phyloP scores from a whole-genome alignment of 1,139 yeast genomes.

The Yamadazyma diospyri region DNA sequence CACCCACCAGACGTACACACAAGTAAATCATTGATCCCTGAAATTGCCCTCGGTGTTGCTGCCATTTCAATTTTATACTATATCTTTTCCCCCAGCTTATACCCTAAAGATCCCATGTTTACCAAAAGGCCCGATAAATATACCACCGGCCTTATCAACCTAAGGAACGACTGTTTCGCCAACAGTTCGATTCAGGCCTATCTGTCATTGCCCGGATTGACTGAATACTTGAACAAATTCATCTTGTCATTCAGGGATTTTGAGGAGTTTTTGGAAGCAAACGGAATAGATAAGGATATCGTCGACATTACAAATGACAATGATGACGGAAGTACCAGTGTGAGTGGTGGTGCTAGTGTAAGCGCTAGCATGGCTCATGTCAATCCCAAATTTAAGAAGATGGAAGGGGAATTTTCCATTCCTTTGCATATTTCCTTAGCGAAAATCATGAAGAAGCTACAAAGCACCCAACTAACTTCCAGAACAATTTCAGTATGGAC shows the following conservation, averaged over 20 bases:
- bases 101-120: constrained; percentile 26
- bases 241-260: constrained; percentile 26
- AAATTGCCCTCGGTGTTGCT: not conserved
- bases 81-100: constrained; percentile 11
- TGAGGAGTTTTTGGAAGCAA: constrained; percentile 22
- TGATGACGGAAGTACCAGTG: constrained; percentile 9
- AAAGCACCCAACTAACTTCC: constrained; percentile 55
- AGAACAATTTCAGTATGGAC: constrained; percentile 75
- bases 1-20: not conserved
- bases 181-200: constrained; percentile 88
- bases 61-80: constrained; percentile 8
- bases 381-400: constrained; percentile 26
- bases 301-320: constrained; percentile 3
- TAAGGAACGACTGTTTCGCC: constrained; percentile 88
- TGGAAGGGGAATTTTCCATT: constrained; percentile 31
- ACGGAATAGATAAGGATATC: constrained; percentile 22
- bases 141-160: constrained; percentile 80
- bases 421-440: constrained; percentile 60
- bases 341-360: not conserved
- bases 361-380: constrained; percentile 1
- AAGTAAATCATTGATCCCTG: too few relatives aligned
- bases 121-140: constrained; percentile 64
- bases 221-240: constrained; percentile 54
- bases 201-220: constrained; percentile 62
- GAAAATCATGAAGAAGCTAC: constrained; percentile 52